phyloP scores from a whole-genome alignment of 495 filamentous ascomycete species.

The Penicillium tannophilum region DNA sequence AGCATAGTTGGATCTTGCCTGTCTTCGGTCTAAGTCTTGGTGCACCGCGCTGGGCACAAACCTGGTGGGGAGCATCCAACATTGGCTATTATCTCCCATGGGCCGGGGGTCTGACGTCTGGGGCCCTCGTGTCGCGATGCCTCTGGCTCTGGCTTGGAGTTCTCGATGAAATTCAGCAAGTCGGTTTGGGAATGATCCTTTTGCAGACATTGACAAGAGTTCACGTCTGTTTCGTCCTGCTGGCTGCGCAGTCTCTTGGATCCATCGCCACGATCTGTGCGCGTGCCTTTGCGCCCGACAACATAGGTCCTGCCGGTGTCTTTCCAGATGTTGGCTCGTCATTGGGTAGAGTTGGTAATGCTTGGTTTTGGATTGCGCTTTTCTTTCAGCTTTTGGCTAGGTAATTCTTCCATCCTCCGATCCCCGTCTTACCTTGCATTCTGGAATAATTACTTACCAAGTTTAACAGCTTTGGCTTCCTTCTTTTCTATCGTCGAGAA shows the following conservation, averaged over 20 bases:
- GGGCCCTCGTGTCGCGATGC: constrained; percentile 48
- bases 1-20: constrained; percentile 53
- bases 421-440: not conserved
- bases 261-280: constrained; percentile 53
- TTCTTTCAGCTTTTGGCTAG: constrained; percentile 64
- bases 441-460: not conserved
- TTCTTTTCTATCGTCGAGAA: constrained; percentile 72
- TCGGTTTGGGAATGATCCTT: constrained; percentile 56
- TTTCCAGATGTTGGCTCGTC: constrained; percentile 47
- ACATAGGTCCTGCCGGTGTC: constrained; percentile 48
- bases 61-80: constrained; percentile 54
- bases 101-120: constrained; percentile 44
- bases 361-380: constrained; percentile 69
- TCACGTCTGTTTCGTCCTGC: constrained; percentile 52
- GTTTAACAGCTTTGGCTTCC: constrained; percentile 55
- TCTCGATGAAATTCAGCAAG: constrained; percentile 49
- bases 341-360: constrained; percentile 50
- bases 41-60: constrained; percentile 54
- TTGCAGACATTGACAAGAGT: constrained; percentile 52
- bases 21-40: constrained; percentile 53
- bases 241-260: constrained; percentile 54
- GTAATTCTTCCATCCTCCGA: constrained; percentile 25
- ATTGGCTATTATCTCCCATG: constrained; percentile 51
- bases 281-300: constrained; percentile 49
- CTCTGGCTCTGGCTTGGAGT: constrained; percentile 56